Evolutionary conservation across 257 asterid genomes (phyloP), one percentile per base, ranked within the genome.

Genomic region (Catharanthus roseus): DNA sequence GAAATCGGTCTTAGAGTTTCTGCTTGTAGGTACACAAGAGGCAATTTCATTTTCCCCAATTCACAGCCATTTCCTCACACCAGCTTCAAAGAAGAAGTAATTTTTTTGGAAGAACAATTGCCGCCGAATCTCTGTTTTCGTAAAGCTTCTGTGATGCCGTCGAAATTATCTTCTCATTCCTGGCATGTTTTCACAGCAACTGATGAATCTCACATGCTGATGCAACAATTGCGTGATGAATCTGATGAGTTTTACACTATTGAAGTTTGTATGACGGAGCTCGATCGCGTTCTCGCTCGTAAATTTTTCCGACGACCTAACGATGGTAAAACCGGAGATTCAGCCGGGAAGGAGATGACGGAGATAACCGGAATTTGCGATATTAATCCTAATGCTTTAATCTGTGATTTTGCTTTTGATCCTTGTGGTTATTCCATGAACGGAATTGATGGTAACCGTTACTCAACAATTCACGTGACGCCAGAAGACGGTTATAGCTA

Each of bases 391-490:
- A 81, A 77, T 21, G 96, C 97, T 0, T 50, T 86, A 15, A 77
- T 95, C 0, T 95, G 99, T 19, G 99, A 95, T 75, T 95, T 83
- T 68, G 97, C 92, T 8, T 95, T 95, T 38, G 97, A 91, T 64
- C 97, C 99, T 0, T 95, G 99, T 68, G 99, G 99, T 0, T 95
- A 95, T 69, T 95, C 99, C 0, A 95, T 95, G 99, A 95, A 95
- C 65, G 96, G 97, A 0, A 64, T 91, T 4, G 96, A 89, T 34
- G 83, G 82, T 13, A 77, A 79, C 71, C 93, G 97, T 39, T 95
- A 95, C 73, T 95, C 96, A 1, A 95, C 99, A 5, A 86, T 95
- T 57, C 99, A 95, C 68, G 99, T 95, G 18, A 95, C 99, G 11
- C 99, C 99, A 6, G 99, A 95, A 80, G 97, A 95, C 15, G 99